Percentiles rank a stretch among this genome's conserved stretches.
phyloP scores from a whole-genome alignment of 257 asterid species.

The Rauvolfia tetraphylla region DNA sequence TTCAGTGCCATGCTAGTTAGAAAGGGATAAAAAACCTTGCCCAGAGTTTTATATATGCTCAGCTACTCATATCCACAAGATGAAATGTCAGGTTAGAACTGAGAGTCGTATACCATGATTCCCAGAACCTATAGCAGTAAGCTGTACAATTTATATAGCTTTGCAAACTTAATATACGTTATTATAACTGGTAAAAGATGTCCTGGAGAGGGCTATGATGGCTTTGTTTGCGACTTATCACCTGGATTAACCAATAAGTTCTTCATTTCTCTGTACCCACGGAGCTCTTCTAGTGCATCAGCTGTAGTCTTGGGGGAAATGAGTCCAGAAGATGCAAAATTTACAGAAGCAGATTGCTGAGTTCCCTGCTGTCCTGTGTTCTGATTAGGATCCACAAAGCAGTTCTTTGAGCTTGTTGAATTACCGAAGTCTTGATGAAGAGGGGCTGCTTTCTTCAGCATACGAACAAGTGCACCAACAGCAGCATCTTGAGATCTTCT shows the following conservation, averaged over 20 bases:
- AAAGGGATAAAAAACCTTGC: not conserved
- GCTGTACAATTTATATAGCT: not conserved
- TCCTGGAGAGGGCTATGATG: not conserved
- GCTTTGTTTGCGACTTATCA: constrained; percentile 2
- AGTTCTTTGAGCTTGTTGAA: constrained; percentile 22
- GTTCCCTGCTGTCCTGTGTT: constrained; percentile 16
- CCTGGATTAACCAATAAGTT: constrained; percentile 44
- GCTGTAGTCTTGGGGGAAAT: constrained; percentile 49
- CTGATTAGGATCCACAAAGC: constrained; percentile 20
- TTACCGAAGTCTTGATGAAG: constrained; percentile 40
- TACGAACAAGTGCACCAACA: constrained; percentile 59
- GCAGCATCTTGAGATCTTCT: constrained; percentile 65
- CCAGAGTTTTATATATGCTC: too few species aligned
- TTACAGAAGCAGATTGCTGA: constrained; percentile 23
- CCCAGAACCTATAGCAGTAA: not conserved
- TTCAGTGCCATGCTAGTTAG: not conserved
- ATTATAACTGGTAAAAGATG: not conserved
- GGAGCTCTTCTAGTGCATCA: constrained; percentile 76
- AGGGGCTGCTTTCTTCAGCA: constrained; percentile 81
- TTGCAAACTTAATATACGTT: not conserved
- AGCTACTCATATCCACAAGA: not conserved
- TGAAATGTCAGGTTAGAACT: not conserved
- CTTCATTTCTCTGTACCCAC: constrained; percentile 44
- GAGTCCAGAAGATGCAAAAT: constrained; percentile 34
- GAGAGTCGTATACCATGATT: not conserved